Percentiles rank a stretch among this genome's conserved stretches.
Conservation (phyloP, 805 yeast genomes). For the Kodamaea kakaduensis region DNA sequence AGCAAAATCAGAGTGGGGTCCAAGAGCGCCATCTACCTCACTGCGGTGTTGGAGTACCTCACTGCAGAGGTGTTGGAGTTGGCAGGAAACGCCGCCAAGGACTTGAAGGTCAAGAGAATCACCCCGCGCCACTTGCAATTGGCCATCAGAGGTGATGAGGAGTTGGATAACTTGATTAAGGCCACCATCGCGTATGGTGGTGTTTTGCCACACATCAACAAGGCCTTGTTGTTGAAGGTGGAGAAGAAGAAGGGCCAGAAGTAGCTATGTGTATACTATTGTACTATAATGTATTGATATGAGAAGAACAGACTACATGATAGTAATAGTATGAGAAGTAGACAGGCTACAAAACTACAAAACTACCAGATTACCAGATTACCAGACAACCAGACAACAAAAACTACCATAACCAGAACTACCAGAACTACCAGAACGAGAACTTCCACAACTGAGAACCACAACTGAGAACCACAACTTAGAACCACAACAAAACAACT, state of each 20-base stretch:
- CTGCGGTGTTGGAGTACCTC: slow-evolving; percentile 29
- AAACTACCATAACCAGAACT: too few species aligned
- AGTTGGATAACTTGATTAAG: slow-evolving; percentile 31
- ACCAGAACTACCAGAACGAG: too few species aligned
- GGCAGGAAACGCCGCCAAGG: slow-evolving; percentile 32
- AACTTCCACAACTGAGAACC: too few species aligned
- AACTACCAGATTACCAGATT: too few species aligned
- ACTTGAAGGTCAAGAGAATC: slow-evolving; percentile 31
- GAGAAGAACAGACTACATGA: too few species aligned
- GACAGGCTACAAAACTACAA: too few species aligned
- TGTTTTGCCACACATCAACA: slow-evolving; percentile 33
- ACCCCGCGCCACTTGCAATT: slow-evolving; percentile 31
- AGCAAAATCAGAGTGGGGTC: slow-evolving; percentile 78
- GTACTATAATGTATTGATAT: slow-evolving; percentile 9
- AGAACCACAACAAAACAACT: too few species aligned
- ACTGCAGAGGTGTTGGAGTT: slow-evolving; percentile 31
- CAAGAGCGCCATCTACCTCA: slow-evolving; percentile 64
- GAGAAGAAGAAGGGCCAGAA: slow-evolving; percentile 24
- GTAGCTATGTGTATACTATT: slow-evolving; percentile 10
- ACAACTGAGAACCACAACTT: too few species aligned
- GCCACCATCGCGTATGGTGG: slow-evolving; percentile 32
- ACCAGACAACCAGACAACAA: too few species aligned
- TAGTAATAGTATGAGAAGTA: too few species aligned
- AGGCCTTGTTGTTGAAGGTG: slow-evolving; percentile 31
- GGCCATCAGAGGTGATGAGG: slow-evolving; percentile 32